Conservation (phyloP, 2,329 filamentous ascomycete genomes). For the Macrophomina phaseolina region DNA sequence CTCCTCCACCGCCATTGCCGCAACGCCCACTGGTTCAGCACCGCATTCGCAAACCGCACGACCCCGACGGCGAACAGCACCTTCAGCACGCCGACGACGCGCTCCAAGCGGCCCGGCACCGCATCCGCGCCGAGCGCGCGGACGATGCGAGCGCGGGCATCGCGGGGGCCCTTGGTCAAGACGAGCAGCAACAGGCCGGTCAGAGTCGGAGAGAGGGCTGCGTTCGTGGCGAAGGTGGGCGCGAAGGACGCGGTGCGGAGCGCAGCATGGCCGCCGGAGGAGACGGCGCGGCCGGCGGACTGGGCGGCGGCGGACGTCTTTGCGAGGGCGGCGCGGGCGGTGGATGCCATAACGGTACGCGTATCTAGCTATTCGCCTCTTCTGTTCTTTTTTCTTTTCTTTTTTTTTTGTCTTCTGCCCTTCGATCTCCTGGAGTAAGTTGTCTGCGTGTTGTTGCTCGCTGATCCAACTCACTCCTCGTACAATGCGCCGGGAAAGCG, state of each 20-base stretch:
- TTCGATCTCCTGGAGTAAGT: too few species aligned
- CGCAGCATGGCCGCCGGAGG: not conserved
- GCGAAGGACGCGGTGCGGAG: not conserved
- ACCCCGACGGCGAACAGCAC: conserved; percentile 44
- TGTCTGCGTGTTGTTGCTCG: too few species aligned
- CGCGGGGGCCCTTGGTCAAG: not conserved
- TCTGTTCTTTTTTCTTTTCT: not conserved
- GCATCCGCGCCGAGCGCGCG: not conserved
- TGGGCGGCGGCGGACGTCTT: not conserved
- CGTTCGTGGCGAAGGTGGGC: conserved; percentile 5
- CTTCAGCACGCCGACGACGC: conserved; percentile 36
- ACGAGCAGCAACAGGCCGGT: conserved; percentile 20
- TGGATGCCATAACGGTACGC: not conserved
- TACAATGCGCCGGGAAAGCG: not conserved
- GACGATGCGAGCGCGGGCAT: not conserved
- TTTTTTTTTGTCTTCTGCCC: not conserved
- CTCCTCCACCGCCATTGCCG: conserved; percentile 33
- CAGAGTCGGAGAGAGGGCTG: conserved; percentile 13
- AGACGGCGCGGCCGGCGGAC: not conserved
- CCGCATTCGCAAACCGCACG: conserved; percentile 35
- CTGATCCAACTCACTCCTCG: not conserved
- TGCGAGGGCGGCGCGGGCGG: not conserved
- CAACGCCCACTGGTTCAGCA: conserved; percentile 41
- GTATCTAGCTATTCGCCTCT: too few species aligned
- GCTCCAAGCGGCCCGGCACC: not conserved